Evolutionary conservation across 805 yeast genomes (phyloP).

Genomic region (Maudiozyma serrabonitensis): DNA sequence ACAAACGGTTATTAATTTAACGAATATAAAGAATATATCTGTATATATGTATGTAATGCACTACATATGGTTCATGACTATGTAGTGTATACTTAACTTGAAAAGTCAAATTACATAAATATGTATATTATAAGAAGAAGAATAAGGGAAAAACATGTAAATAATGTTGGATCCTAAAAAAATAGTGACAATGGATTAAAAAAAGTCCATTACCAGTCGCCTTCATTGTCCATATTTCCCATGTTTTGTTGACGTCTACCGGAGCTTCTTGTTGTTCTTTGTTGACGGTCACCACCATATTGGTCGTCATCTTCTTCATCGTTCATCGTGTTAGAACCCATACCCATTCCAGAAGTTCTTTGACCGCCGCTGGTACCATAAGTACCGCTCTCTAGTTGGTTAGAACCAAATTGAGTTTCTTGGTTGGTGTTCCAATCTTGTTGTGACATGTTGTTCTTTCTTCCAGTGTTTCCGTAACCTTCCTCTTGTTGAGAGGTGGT

Average conservation of each 20-base stretch:
- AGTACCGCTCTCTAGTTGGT: background rate
- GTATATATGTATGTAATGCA: background rate
- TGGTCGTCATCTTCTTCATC: background rate
- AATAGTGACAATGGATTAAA: background rate
- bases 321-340: background rate
- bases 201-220: conserved; percentile 1
- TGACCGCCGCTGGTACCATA: background rate
- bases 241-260: conserved; percentile 1
- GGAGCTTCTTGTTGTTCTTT: conserved; percentile 1
- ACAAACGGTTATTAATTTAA: background rate
- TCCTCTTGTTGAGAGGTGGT: background rate
- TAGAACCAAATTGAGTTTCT: conserved; percentile 1
- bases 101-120: no score
- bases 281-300: conserved; percentile 1
- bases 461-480: background rate
- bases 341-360: background rate
- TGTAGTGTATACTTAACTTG: no score
- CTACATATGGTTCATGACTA: no score
- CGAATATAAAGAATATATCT: background rate
- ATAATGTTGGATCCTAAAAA: background rate
- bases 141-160: background rate
- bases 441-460: background rate
- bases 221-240: background rate
- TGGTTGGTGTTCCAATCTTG: background rate
- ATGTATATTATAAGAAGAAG: background rate